Evolutionary conservation across 2,329 filamentous ascomycete species (phyloP).

Genomic region (Stemphylium vesicarium): DNA sequence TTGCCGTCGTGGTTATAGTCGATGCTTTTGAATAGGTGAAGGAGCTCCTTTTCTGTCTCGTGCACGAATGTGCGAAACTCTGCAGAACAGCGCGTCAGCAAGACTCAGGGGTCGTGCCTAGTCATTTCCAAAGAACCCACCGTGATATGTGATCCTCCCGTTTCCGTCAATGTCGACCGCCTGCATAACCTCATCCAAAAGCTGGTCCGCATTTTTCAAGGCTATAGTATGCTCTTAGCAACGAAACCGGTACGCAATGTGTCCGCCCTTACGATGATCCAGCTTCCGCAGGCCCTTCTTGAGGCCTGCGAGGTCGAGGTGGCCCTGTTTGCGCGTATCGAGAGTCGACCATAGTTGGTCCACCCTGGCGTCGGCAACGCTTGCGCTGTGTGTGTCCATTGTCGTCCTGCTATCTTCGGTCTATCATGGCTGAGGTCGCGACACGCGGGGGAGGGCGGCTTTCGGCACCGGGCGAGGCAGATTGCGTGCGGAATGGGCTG

Average conservation of each 20-base stretch:
- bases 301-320: constrained; percentile 82
- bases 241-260: constrained; percentile 7
- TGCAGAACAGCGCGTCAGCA: constrained; percentile 47
- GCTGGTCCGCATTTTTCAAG: constrained; percentile 87
- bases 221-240: constrained; percentile 54
- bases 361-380: constrained; percentile 80
- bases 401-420: constrained; percentile 51
- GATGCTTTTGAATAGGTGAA: constrained; percentile 81
- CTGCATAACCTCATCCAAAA: constrained; percentile 80
- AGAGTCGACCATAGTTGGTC: constrained; percentile 84
- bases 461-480: constrained; percentile 27
- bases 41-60: constrained; percentile 83
- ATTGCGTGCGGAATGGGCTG: constrained; percentile 32
- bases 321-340: constrained; percentile 76
- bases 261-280: constrained; percentile 77
- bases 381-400: constrained; percentile 78
- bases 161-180: constrained; percentile 87
- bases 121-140: constrained; percentile 53
- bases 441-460: constrained; percentile 28
- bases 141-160: constrained; percentile 88
- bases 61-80: constrained; percentile 92
- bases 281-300: constrained; percentile 85
- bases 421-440: constrained; percentile 47
- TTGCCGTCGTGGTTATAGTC: constrained; percentile 85
- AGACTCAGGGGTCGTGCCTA: not conserved